phyloP scores from a whole-genome alignment of 805 yeast genomes.

The Suhomyces kilbournensis region DNA sequence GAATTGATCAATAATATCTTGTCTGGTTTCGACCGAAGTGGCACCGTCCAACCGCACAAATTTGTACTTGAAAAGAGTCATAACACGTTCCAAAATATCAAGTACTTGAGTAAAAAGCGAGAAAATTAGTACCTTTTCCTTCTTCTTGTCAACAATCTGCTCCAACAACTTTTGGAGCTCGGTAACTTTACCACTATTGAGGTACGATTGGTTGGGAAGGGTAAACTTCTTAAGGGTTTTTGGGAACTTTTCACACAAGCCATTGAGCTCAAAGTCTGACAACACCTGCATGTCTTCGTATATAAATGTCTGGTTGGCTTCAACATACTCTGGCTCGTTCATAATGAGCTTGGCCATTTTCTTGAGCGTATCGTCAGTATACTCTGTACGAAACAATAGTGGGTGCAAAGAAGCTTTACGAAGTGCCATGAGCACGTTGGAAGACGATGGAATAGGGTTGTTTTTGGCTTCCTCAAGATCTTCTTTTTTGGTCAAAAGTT shows the following conservation, averaged over 20 bases:
- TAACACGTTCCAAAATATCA: slow-evolving; percentile 78
- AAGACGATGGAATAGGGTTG: slow-evolving; percentile 42
- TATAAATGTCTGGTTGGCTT: slow-evolving; percentile 75
- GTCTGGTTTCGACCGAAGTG: slow-evolving; percentile 90
- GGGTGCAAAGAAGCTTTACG: slow-evolving; percentile 96
- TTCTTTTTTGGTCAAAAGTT: slow-evolving; percentile 32
- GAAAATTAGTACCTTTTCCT: slow-evolving; percentile 73
- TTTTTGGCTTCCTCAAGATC: slow-evolving; percentile 27
- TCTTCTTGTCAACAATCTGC: slow-evolving; percentile 51
- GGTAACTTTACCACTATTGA: slow-evolving; percentile 72
- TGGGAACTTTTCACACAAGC: slow-evolving; percentile 70
- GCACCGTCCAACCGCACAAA: slow-evolving; percentile 90
- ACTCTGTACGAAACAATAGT: slow-evolving; percentile 67
- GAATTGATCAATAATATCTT: slow-evolving; percentile 84
- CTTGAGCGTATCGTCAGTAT: slow-evolving; percentile 50
- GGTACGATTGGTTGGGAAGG: slow-evolving; percentile 53
- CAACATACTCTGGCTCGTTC: slow-evolving; percentile 74
- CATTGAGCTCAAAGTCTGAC: slow-evolving; percentile 86
- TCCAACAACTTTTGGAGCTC: slow-evolving; percentile 57
- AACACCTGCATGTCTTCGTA: slow-evolving; percentile 92
- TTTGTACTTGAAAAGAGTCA: slow-evolving; percentile 60
- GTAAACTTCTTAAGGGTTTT: slow-evolving; percentile 53
- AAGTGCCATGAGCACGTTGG: slow-evolving; percentile 80
- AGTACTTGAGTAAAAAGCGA: slow-evolving; percentile 91
- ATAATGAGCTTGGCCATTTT: slow-evolving; percentile 77